A percentile compares a stretch with the other conserved stretches of the same genome.
These are phyloP conservation scores for Laguncularia racemosa DNA, from an alignment of 345 rosid species.

Conservation along the genomic window DNA sequence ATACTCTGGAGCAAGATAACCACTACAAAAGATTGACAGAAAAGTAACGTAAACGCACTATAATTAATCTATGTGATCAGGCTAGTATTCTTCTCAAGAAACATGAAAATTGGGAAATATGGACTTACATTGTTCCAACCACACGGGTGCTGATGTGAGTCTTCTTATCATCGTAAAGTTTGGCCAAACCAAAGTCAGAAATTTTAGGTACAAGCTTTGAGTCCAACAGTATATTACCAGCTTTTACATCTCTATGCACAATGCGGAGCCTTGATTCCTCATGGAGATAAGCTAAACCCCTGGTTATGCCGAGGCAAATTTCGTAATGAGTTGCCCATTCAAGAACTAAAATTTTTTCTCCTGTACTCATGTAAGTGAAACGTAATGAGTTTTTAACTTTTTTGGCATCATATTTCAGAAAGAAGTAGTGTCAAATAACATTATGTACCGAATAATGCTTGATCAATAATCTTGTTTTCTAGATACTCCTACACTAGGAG, in stretches of 20 bases:
- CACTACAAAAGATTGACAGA: constrained; percentile 15
- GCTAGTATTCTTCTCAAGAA: too few relatives aligned
- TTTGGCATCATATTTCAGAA: too few relatives aligned
- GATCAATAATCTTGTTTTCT: constrained; percentile 63
- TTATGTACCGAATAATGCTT: constrained; percentile 46
- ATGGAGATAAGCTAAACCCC: constrained; percentile 56
- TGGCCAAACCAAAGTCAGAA: constrained; percentile 58
- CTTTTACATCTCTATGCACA: constrained; percentile 51
- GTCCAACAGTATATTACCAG: constrained; percentile 46
- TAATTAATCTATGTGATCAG: too few relatives aligned
- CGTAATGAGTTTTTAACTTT: too few relatives aligned
- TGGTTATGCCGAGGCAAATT: constrained; percentile 46
- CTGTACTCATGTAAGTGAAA: constrained; percentile 15
- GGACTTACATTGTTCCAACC: constrained; percentile 50
- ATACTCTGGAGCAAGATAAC: constrained; percentile 72
- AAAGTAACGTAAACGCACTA: too few relatives aligned
- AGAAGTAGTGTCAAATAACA: neutral
- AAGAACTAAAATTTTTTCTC: constrained; percentile 27
- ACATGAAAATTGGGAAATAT: too few relatives aligned
- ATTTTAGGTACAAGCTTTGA: constrained; percentile 41
- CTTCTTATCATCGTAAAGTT: constrained; percentile 46
- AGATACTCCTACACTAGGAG: constrained; percentile 72
- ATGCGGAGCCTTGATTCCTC: constrained; percentile 54
- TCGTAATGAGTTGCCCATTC: constrained; percentile 32
- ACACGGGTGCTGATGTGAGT: constrained; percentile 54